A percentile compares a stretch with the other conserved stretches of the same genome.
These are phyloP conservation scores for Brettanomyces nanus DNA, from an alignment of 805 yeast species.

Conservation along the genomic window DNA sequence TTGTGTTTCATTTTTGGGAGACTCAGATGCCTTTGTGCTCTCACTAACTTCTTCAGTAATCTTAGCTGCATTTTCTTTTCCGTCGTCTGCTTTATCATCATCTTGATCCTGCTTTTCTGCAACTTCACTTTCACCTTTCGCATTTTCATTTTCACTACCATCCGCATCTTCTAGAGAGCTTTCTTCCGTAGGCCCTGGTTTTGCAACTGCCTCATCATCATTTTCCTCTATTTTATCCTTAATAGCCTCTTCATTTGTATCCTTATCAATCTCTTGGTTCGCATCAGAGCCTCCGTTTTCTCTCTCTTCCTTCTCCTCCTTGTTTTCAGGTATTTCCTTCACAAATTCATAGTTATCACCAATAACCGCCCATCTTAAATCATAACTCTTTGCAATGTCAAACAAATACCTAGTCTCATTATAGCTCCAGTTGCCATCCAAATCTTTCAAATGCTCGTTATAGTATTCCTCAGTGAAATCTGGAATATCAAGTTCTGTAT, in stretches of 20 bases:
- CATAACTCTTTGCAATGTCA: slow-evolving; percentile 49
- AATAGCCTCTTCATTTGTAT: not conserved
- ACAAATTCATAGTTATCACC: slow-evolving; percentile 46
- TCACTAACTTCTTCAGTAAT: not conserved
- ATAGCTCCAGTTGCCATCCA: slow-evolving; percentile 48
- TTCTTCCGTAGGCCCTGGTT: not conserved
- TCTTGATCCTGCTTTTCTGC: not conserved
- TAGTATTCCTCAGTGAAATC: slow-evolving; percentile 56
- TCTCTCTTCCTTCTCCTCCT: not conserved
- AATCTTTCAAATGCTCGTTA: slow-evolving; percentile 31
- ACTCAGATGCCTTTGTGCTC: not conserved
- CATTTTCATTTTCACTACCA: not conserved
- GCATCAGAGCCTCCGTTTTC: not conserved
- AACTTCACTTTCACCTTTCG: not conserved
- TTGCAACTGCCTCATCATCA: not conserved
- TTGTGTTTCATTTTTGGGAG: not conserved
- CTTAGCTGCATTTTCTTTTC: not conserved
- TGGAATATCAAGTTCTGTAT: slow-evolving; percentile 64
- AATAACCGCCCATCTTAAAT: slow-evolving; percentile 64
- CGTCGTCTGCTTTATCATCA: not conserved
- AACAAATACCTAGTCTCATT: slow-evolving; percentile 78
- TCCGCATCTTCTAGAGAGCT: not conserved
- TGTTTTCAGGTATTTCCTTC: slow-evolving; percentile 24
- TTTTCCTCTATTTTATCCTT: not conserved
- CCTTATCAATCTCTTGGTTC: not conserved